Conservation (phyloP, 345 rosid species). For the Geranium rotundifolium region DNA sequence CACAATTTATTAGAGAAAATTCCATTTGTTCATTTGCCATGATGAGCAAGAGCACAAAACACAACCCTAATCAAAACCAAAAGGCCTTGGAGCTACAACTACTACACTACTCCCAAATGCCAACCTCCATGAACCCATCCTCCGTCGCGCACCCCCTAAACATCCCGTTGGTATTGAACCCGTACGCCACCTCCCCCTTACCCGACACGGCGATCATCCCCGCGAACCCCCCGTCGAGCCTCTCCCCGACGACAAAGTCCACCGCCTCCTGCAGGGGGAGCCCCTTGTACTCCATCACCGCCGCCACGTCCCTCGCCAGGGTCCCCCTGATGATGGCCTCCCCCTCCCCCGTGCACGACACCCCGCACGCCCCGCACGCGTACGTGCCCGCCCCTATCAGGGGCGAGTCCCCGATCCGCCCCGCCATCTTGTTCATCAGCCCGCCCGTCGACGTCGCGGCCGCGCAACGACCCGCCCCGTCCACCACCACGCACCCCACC, state of each 20-base stretch:
- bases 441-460: slow-evolving; percentile 97
- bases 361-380: slow-evolving; percentile 63
- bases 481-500: slow-evolving; percentile 89
- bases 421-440: slow-evolving; percentile 77
- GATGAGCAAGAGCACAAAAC: neutral
- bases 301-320: slow-evolving; percentile 82
- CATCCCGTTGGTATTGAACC: slow-evolving; percentile 75
- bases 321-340: slow-evolving; percentile 89
- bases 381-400: slow-evolving; percentile 92
- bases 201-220: slow-evolving; percentile 87
- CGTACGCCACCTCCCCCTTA: slow-evolving; percentile 77
- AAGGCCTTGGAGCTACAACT: neutral
- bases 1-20: too few species aligned
- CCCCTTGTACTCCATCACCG: slow-evolving; percentile 96
- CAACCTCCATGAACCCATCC: slow-evolving; percentile 86
- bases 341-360: slow-evolving; percentile 94
- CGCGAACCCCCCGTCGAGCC: slow-evolving; percentile 71
- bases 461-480: slow-evolving; percentile 68
- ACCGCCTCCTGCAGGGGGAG: slow-evolving; percentile 66
- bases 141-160: slow-evolving; percentile 85
- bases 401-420: slow-evolving; percentile 95
- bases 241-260: slow-evolving; percentile 57
- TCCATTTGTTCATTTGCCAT: too few species aligned
- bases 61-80: neutral
- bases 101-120: slow-evolving; percentile 37